phyloP scores from a whole-genome alignment of 768 basidiomycete genomes.

The Russula emetica region DNA sequence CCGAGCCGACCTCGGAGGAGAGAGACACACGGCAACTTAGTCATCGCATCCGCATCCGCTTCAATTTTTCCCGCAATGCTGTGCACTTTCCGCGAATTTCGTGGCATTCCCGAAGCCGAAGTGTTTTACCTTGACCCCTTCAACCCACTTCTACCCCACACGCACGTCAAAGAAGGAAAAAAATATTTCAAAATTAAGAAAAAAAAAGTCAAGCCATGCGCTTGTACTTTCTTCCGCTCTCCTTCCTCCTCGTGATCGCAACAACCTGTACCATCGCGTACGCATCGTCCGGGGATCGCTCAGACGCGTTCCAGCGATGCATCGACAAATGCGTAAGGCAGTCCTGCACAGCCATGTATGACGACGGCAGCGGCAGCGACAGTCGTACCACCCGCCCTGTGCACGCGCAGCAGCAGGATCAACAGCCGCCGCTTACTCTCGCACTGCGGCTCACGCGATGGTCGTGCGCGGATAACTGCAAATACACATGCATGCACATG shows the following conservation, averaged over 20 bases:
- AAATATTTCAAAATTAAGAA: neutral
- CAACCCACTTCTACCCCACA: neutral
- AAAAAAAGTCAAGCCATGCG: slow-evolving; percentile 14
- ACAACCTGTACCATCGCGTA: neutral
- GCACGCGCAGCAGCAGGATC: neutral
- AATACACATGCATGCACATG: slow-evolving; percentile 82
- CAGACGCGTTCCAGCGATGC: slow-evolving; percentile 38
- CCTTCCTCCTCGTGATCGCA: neutral
- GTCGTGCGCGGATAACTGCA: slow-evolving; percentile 85
- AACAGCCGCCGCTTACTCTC: slow-evolving; percentile 34
- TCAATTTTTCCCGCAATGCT: neutral
- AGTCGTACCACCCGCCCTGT: neutral
- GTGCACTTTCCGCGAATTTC: neutral
- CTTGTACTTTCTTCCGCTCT: slow-evolving; percentile 8
- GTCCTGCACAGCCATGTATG: slow-evolving; percentile 38
- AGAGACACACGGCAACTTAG: neutral
- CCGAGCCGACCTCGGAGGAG: neutral
- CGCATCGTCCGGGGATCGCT: slow-evolving; percentile 37
- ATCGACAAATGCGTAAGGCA: slow-evolving; percentile 26
- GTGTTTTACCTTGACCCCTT: neutral
- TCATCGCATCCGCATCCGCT: neutral
- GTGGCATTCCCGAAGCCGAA: neutral
- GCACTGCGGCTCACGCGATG: slow-evolving; percentile 69
- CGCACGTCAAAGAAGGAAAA: neutral
- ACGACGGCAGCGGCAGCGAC: neutral